These are phyloP conservation scores for Dactylorhiza incarnata DNA, from an alignment of 106 monocot genomes.

Conservation along the genomic window DNA sequence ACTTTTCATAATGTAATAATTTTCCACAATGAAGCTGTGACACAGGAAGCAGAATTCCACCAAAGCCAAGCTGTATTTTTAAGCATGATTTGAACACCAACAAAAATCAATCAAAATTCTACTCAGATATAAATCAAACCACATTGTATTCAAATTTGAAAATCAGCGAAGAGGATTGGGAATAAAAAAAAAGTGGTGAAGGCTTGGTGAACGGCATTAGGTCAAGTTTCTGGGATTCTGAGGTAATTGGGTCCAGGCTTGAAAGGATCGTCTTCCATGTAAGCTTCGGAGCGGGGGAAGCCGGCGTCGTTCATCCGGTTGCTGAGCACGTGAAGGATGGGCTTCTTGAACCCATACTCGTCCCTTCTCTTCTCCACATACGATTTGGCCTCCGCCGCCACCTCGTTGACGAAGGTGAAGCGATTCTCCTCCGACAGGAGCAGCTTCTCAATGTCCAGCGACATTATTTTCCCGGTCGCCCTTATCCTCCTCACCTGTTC, in stretches of 20 bases:
- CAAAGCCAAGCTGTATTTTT: too few relatives aligned
- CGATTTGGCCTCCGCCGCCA: constrained; percentile 74
- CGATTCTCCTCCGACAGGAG: constrained; percentile 76
- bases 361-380: constrained; percentile 65
- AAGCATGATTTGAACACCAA: too few relatives aligned
- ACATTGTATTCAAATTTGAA: too few relatives aligned
- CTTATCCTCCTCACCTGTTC: constrained; percentile 80
- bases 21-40: too few relatives aligned
- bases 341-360: constrained; percentile 77
- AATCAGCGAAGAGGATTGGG: too few relatives aligned
- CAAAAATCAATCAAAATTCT: too few relatives aligned
- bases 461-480: constrained; percentile 57
- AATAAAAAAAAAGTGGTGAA: too few relatives aligned
- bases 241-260: constrained; percentile 64
- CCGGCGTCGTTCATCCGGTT: constrained; percentile 88
- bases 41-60: too few relatives aligned
- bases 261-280: constrained; percentile 70
- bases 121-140: too few relatives aligned
- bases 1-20: too few relatives aligned
- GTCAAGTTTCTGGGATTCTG: constrained; percentile 11
- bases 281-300: constrained; percentile 60
- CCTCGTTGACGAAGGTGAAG: constrained; percentile 84
- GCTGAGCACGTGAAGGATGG: constrained; percentile 80
- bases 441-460: constrained; percentile 68
- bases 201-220: neutral